Evolutionary conservation across 768 basidiomycete species (phyloP).

Genomic region (Lentinula boryana): DNA sequence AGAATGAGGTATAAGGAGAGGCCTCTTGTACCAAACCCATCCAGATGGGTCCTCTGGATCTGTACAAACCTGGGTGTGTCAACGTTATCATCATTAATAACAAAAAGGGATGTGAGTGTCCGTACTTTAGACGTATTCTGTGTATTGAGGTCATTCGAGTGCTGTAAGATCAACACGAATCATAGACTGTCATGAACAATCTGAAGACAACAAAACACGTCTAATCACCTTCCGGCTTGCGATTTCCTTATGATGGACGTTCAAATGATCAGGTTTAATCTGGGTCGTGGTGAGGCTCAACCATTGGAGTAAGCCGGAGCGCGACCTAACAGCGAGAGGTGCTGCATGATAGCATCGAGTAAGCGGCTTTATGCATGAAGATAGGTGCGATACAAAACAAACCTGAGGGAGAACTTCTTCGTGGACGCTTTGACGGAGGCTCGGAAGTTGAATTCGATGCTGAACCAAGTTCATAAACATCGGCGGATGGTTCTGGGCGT

Average conservation of each 20-base stretch:
- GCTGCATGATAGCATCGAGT: background rate
- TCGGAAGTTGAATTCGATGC: background rate
- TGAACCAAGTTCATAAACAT: background rate
- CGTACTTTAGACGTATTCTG: background rate
- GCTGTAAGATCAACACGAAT: background rate
- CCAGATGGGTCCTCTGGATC: background rate
- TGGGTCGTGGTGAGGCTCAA: background rate
- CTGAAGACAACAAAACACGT: background rate
- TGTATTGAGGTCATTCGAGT: background rate
- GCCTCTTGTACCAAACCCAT: background rate
- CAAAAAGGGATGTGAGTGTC: background rate
- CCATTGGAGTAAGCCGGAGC: background rate
- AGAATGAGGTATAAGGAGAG: background rate
- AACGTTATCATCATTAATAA: background rate
- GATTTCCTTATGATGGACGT: background rate
- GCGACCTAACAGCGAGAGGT: background rate
- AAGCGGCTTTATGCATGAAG: too few relatives aligned
- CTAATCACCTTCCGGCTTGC: background rate
- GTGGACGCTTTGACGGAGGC: background rate
- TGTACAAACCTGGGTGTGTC: background rate
- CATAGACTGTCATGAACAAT: too few relatives aligned
- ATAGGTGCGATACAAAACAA: background rate
- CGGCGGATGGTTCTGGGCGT: background rate
- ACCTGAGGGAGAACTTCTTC: background rate
- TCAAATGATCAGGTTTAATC: background rate